Conservation (phyloP, 345 rosid genomes). For the Salix suchowensis region DNA sequence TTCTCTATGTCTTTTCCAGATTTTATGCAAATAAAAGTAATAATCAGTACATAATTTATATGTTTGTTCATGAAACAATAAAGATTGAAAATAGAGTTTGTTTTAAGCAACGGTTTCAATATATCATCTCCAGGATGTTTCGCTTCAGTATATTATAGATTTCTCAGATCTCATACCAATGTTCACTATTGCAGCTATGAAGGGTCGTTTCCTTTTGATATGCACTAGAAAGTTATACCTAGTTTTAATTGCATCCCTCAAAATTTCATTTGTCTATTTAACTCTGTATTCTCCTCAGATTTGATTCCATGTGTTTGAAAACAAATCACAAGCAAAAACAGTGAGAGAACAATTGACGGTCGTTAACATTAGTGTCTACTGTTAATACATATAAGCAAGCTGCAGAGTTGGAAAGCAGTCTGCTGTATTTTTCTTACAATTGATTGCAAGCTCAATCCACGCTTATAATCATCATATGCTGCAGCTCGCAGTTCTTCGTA, state of each 20-base stretch:
- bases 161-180: no score
- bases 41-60: no score
- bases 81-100: no score
- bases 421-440: conserved; percentile 52
- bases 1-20: no score
- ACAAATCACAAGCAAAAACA: neutral
- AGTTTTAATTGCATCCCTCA: no score
- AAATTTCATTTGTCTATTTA: no score
- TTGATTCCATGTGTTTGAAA: neutral
- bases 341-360: neutral
- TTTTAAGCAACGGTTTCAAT: no score
- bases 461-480: conserved; percentile 76
- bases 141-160: no score
- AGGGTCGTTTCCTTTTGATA: no score
- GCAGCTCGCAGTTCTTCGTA: conserved; percentile 74
- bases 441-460: conserved; percentile 66
- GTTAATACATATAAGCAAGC: neutral
- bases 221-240: neutral
- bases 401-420: neutral
- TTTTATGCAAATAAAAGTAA: no score
- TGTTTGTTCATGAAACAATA: no score
- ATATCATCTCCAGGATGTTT: no score
- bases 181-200: neutral
- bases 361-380: neutral
- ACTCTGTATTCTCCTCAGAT: neutral